A percentile compares a stretch with the other conserved stretches of the same genome.
These are phyloP conservation scores for Candida ponderosae DNA, from an alignment of 805 yeast genomes.

Conservation along the genomic window DNA sequence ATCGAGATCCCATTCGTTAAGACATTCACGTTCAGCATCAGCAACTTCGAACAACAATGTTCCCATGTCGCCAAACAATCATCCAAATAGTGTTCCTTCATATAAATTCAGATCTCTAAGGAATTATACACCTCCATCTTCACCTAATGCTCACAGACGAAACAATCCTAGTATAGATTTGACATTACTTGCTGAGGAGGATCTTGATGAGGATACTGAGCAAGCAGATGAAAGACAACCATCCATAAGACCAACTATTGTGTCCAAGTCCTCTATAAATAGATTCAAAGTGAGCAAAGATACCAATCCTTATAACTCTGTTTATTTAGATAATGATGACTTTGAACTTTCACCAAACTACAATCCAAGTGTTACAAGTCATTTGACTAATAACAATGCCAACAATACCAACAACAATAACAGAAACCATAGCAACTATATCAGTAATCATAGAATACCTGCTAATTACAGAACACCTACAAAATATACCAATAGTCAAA, in stretches of 20 bases:
- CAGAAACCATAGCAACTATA: background rate
- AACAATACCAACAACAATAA: no score
- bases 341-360: background rate
- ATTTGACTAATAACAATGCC: no score
- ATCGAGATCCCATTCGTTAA: no score
- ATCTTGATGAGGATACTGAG: no score
- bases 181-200: no score
- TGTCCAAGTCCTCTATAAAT: background rate
- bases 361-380: no score
- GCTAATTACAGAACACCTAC: background rate
- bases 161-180: background rate
- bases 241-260: no score
- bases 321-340: background rate
- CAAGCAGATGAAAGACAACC: background rate
- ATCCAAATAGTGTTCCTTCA: background rate
- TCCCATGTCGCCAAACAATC: no score
- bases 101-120: background rate
- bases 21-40: background rate
- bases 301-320: background rate
- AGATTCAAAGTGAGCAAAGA: background rate
- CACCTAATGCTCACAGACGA: background rate
- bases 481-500: background rate
- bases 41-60: background rate
- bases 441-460: background rate
- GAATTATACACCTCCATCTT: background rate